phyloP scores from a whole-genome alignment of 768 basidiomycete species.

The Boletus reticuloceps region DNA sequence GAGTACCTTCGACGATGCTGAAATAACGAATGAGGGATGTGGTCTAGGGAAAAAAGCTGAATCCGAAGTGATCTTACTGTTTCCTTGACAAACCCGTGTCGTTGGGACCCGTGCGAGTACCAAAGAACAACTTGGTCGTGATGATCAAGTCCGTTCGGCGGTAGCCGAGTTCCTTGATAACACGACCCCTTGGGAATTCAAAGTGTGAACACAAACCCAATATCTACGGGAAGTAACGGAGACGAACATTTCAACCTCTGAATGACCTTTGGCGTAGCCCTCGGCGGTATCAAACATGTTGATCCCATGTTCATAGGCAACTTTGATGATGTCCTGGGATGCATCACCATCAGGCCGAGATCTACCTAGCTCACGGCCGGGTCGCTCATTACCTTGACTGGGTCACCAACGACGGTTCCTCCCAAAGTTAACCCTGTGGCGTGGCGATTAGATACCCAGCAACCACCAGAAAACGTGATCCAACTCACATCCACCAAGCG shows the following conservation, averaged over 20 bases:
- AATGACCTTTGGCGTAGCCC: conserved; percentile 43
- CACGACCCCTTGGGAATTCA: conserved; percentile 40
- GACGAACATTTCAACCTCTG: conserved; percentile 51
- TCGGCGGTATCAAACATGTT: conserved; percentile 52
- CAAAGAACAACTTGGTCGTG: conserved; percentile 60
- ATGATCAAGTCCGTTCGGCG: conserved; percentile 50
- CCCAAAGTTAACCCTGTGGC: conserved; percentile 44
- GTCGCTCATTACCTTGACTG: conserved; percentile 41
- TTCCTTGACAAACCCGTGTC: conserved; percentile 36
- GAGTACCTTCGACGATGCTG: conserved; percentile 54
- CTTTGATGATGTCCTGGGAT: conserved; percentile 49
- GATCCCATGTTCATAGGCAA: conserved; percentile 51
- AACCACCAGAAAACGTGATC: neutral
- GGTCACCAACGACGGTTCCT: conserved; percentile 46
- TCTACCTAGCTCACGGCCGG: too few relatives aligned
- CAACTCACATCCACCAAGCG: conserved; percentile 47
- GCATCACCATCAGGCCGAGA: neutral
- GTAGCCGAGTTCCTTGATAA: conserved; percentile 52
- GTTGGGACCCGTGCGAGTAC: conserved; percentile 46
- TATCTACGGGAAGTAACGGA: too few relatives aligned
- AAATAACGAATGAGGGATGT: neutral
- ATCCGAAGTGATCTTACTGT: conserved; percentile 19
- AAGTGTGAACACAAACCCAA: too few relatives aligned
- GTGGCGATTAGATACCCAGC: neutral
- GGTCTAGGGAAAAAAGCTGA: neutral